These are phyloP conservation scores for Dendrocalamus sinicus DNA, from an alignment of 176 grass and related monocot species.

Conservation along the genomic window DNA sequence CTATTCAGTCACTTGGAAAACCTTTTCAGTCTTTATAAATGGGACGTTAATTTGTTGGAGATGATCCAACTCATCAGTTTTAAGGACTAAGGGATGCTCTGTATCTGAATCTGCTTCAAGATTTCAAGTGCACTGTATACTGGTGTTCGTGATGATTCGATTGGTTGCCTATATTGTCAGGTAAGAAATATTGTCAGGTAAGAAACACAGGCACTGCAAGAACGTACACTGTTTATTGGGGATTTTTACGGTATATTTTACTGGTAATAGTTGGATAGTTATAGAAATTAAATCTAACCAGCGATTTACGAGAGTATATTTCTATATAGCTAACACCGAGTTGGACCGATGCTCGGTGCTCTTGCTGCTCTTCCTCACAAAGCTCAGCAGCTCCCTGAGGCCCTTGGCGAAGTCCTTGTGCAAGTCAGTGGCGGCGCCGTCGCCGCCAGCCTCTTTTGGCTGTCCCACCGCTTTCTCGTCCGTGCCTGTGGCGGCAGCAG, in stretches of 20 bases:
- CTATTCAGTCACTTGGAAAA: background rate
- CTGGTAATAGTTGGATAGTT: too few relatives aligned
- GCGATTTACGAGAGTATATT: too few relatives aligned
- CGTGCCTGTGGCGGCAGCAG: background rate
- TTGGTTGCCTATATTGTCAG: background rate
- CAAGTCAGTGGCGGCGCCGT: background rate
- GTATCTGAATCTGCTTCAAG: background rate
- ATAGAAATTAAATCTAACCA: too few relatives aligned
- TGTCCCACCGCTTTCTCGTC: slow-evolving; percentile 50
- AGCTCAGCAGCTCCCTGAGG: slow-evolving; percentile 60
- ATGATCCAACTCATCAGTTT: background rate
- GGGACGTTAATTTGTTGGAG: background rate
- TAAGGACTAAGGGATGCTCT: background rate
- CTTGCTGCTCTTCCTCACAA: slow-evolving; percentile 48
- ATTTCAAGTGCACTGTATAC: background rate
- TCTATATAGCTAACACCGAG: too few relatives aligned
- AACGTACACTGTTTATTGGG: background rate
- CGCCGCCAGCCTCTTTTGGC: slow-evolving; percentile 41
- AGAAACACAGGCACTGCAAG: background rate
- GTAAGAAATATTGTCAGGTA: background rate
- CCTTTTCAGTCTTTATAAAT: too few relatives aligned
- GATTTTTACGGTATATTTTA: too few relatives aligned
- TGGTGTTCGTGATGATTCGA: background rate
- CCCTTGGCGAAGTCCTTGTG: slow-evolving; percentile 57
- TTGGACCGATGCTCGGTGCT: background rate